A percentile compares a stretch with the other conserved stretches of the same genome.
phyloP scores from a whole-genome alignment of 2,329 filamentous ascomycete genomes.

The Verticillium isaacii region DNA sequence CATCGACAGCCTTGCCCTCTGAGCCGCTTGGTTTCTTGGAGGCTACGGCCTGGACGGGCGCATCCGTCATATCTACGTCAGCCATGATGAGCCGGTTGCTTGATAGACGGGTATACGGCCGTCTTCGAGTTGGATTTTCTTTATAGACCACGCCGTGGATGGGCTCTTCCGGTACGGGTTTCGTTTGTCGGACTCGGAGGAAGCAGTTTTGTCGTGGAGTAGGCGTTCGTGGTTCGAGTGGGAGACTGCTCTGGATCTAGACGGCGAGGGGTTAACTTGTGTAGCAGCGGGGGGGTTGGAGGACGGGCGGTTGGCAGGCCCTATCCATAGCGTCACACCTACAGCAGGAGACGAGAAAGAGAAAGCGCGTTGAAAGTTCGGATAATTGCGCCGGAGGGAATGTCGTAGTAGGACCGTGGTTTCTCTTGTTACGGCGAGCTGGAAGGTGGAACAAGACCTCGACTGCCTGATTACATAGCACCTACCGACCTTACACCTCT shows the following conservation, averaged over 20 bases:
- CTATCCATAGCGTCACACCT: not conserved
- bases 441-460: not conserved
- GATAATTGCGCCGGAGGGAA: not conserved
- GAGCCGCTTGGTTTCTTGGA: constrained; percentile 49
- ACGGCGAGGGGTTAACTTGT: not conserved
- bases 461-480: not conserved
- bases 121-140: not conserved
- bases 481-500: not conserved
- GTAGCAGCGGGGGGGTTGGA: not conserved
- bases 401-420: not conserved
- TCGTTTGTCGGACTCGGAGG: not conserved
- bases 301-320: not conserved
- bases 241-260: not conserved
- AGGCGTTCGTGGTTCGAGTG: not conserved
- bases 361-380: not conserved
- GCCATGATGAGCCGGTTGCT: constrained; percentile 57
- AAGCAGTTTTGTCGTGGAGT: not conserved
- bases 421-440: not conserved
- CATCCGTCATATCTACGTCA: constrained; percentile 96
- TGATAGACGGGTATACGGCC: not conserved
- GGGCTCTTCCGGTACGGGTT: not conserved
- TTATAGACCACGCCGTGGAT: not conserved
- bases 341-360: not conserved
- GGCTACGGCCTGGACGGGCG: constrained; percentile 48
- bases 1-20: constrained; percentile 52